Percentiles rank a stretch among this genome's conserved stretches.
These are phyloP conservation scores for Lactarius sp. DNA, from an alignment of 768 basidiomycete species.

Conservation along the genomic window DNA sequence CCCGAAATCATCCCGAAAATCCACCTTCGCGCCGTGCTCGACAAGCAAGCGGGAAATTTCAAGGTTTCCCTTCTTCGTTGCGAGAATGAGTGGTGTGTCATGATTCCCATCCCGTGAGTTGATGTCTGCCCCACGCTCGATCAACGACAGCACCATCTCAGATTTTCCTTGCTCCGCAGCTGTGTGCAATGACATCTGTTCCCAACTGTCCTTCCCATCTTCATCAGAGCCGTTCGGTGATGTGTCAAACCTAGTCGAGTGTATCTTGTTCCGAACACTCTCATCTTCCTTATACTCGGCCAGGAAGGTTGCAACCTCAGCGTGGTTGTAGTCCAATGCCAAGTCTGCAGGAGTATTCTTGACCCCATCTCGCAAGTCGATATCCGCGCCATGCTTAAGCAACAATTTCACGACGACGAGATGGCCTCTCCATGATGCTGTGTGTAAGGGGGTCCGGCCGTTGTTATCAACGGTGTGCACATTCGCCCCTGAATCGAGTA, in stretches of 20 bases:
- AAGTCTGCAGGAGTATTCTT: background rate
- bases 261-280: background rate
- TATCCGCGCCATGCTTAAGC: background rate
- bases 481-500: constrained; percentile 14
- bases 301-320: constrained; percentile 2
- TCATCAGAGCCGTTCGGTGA: background rate
- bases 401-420: background rate
- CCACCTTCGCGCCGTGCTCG: background rate
- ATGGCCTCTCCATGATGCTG: background rate
- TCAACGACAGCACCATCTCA: background rate
- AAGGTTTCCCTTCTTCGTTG: background rate
- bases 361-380: background rate
- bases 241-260: background rate
- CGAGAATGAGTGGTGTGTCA: background rate
- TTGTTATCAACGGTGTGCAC: background rate
- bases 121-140: background rate
- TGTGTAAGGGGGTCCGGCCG: constrained; percentile 10
- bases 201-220: too few relatives aligned
- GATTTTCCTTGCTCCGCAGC: background rate
- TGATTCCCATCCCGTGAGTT: background rate
- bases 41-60: background rate
- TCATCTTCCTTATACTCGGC: background rate
- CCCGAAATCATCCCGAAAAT: background rate
- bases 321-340: background rate
- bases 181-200: background rate